phyloP scores from a whole-genome alignment of 768 basidiomycete genomes.

The Mycena epipterygia region DNA sequence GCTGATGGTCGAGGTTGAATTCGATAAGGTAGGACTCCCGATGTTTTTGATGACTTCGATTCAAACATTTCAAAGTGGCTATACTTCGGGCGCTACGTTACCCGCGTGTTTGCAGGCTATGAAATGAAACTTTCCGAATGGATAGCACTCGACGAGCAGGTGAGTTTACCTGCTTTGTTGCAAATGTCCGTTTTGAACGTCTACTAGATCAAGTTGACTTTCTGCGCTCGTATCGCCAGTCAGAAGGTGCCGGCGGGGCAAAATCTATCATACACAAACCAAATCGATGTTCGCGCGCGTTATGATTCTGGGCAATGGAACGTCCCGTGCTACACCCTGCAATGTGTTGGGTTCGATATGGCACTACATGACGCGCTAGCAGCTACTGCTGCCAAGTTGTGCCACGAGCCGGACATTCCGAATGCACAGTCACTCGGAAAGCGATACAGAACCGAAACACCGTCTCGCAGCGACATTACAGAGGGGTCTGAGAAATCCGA shows the following conservation, averaged over 20 bases:
- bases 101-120: slow-evolving; percentile 30
- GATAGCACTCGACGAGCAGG: slow-evolving; percentile 47
- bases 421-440: slow-evolving; percentile 6
- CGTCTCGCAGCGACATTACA: background rate
- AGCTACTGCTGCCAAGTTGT: background rate
- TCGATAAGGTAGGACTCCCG: slow-evolving; percentile 39
- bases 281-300: slow-evolving; percentile 34
- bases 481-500: background rate
- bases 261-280: slow-evolving; percentile 16
- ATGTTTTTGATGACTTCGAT: too few species aligned
- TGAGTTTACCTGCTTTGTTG: background rate
- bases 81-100: slow-evolving; percentile 45
- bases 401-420: background rate
- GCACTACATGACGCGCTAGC: slow-evolving; percentile 27
- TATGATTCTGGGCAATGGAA: slow-evolving; percentile 44
- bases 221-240: slow-evolving; percentile 39
- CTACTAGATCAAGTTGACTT: slow-evolving; percentile 40
- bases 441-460: slow-evolving; percentile 11
- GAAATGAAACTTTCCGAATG: slow-evolving; percentile 50
- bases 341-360: slow-evolving; percentile 44
- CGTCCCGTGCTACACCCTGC: slow-evolving; percentile 43
- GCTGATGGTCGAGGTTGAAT: slow-evolving; percentile 42
- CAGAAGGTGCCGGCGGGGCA: slow-evolving; percentile 11
- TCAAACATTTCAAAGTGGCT: slow-evolving; percentile 40
- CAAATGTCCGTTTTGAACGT: too few species aligned